Percentiles rank a stretch among this genome's conserved stretches.
Conservation (phyloP, 164 flowering plant species). For the Chloranthus sessilifolius region DNA sequence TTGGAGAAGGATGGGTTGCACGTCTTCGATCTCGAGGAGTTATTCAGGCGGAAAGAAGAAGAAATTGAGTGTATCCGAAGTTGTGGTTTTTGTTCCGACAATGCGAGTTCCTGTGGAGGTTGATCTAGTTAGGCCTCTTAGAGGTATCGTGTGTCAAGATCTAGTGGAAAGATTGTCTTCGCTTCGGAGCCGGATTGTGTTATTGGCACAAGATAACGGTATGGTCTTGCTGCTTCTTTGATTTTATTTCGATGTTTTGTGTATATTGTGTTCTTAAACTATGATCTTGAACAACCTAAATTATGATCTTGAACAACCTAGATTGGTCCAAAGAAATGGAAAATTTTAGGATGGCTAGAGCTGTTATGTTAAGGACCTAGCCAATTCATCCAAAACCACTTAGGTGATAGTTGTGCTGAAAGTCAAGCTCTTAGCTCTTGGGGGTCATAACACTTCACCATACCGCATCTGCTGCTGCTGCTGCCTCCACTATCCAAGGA, state of each 20-base stretch:
- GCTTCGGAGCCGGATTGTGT: constrained; percentile 59
- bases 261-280: not conserved
- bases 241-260: not conserved
- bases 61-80: constrained; percentile 51
- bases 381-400: too few relatives aligned
- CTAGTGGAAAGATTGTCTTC: constrained; percentile 41
- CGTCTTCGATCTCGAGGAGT: constrained; percentile 42
- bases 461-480: too few relatives aligned
- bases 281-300: not conserved
- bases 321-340: too few relatives aligned
- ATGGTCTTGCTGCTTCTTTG: constrained; percentile 2
- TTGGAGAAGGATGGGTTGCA: constrained; percentile 68
- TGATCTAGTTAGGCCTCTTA: constrained; percentile 49
- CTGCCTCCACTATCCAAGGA: too few relatives aligned
- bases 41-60: constrained; percentile 27
- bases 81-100: constrained; percentile 60
- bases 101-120: constrained; percentile 49
- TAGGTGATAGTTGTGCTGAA: too few relatives aligned
- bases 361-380: too few relatives aligned
- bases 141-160: constrained; percentile 51
- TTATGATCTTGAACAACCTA: too few relatives aligned
- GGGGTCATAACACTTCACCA: too few relatives aligned
- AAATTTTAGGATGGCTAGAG: too few relatives aligned
- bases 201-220: constrained; percentile 71
- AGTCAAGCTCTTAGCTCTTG: too few relatives aligned